A percentile compares a stretch with the other conserved stretches of the same genome.
Evolutionary conservation across 352 stramenopile species (phyloP).

Genomic region (Aphanomyces invadans): DNA sequence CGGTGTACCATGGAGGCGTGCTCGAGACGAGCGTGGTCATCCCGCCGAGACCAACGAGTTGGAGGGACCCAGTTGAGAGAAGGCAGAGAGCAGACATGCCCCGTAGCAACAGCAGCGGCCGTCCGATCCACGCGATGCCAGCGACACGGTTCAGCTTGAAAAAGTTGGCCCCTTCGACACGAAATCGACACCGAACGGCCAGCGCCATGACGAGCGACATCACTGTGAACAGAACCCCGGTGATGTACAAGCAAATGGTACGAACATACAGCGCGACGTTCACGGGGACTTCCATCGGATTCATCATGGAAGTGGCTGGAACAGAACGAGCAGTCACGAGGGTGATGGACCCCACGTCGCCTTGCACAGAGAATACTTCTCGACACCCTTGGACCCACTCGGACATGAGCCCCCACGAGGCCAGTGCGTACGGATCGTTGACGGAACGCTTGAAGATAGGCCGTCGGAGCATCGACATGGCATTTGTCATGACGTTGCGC

Average conservation of each 20-base stretch:
- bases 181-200: neutral
- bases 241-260: conserved; percentile 5
- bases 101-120: conserved; percentile 1
- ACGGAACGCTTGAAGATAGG: neutral
- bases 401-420: neutral
- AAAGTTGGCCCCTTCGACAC: neutral
- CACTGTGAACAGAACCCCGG: neutral
- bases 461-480: neutral
- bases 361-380: conserved; percentile 4
- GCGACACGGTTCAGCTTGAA: conserved; percentile 16
- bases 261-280: conserved; percentile 11
- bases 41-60: neutral
- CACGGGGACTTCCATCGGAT: conserved; percentile 2
- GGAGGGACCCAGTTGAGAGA: neutral
- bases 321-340: neutral
- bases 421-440: neutral
- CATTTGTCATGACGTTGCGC: neutral
- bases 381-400: neutral
- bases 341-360: neutral
- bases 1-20: neutral
- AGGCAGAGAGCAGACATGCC: neutral
- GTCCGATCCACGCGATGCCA: conserved; percentile 12
- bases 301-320: neutral
- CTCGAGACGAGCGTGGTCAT: neutral
- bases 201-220: neutral